Evolutionary conservation across 495 filamentous ascomycete genomes (phyloP).

Genomic region (Delitschia confertaspora): DNA sequence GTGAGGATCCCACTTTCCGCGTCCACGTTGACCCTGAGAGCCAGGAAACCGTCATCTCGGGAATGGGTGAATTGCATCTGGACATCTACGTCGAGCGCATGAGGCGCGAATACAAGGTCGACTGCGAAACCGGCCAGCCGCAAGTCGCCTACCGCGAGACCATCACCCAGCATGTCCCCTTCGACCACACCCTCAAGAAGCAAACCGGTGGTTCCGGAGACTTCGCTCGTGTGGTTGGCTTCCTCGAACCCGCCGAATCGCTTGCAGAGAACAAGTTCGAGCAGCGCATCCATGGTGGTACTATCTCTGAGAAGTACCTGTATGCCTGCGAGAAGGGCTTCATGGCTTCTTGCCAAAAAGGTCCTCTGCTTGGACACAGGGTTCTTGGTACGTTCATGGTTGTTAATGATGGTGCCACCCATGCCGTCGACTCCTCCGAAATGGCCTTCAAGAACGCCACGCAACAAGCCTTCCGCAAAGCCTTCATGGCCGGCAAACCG

Average conservation of each 20-base stretch:
- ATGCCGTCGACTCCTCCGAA: conserved; percentile 97
- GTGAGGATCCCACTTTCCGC: conserved; percentile 96
- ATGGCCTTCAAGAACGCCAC: conserved; percentile 97
- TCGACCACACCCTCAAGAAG: conserved; percentile 92
- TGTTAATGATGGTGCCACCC: conserved; percentile 92
- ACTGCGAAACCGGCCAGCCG: conserved; percentile 89
- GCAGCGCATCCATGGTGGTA: conserved; percentile 76
- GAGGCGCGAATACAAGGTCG: conserved; percentile 92
- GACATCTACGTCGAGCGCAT: conserved; percentile 98
- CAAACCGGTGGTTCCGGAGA: conserved; percentile 96
- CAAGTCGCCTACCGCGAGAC: conserved; percentile 98
- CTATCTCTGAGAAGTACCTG: conserved; percentile 93
- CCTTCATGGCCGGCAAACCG: conserved; percentile 69
- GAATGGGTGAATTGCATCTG: conserved; percentile 96
- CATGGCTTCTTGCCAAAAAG: conserved; percentile 72
- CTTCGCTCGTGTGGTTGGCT: conserved; percentile 88
- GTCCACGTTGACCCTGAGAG: conserved; percentile 84
- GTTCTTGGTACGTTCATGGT: conserved; percentile 87
- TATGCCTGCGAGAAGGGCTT: conserved; percentile 96
- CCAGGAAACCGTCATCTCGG: conserved; percentile 93
- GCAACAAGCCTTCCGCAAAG: conserved; percentile 94
- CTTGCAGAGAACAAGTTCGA: conserved; percentile 76
- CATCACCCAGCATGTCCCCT: conserved; percentile 63
- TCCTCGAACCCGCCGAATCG: conserved; percentile 71
- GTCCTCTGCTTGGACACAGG: conserved; percentile 85